Evolutionary conservation across 306 rosid species (phyloP), one percentile per base, ranked within the genome.

Genomic region (Pueraria montana): DNA sequence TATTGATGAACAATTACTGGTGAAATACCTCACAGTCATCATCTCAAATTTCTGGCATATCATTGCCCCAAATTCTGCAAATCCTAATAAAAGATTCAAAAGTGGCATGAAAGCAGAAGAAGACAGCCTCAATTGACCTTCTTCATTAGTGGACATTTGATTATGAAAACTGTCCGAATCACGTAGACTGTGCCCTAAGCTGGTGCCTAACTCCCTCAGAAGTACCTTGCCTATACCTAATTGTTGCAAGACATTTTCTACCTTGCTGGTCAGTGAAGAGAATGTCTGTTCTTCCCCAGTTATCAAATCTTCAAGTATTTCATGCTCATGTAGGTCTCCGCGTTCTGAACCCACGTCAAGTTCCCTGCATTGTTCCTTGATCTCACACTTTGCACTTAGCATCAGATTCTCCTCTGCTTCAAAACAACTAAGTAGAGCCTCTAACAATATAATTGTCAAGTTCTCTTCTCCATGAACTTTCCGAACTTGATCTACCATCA

Each of bases 221-320:
- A 84, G 66, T 70, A 68, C 84, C 85, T 89, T 89, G 69, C 89
- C 63, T 24, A 42, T 81, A 20, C 87, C 88, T 89, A 90, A 76
- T 40, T 90, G 94, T 26, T 85, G 89, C 86, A 83, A 72, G 21
- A 75, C 85, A 81, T 87, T 88, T 75, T 81, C 94, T 1, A 86
- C 90, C 87, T 92, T 89, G 65, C 76, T 85, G 30, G 84, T 84
- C 26, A 81, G 82, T 30, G 92, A 90, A 48, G 76, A 76, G 32
- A 82, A 86, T 13, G 88, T 73, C 1, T 79, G 73, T 74, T 87
- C 92, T 66, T 89, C 90, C 1, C 82, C 92, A 8, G 80, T 78
- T 62, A 81, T 11, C 82, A 85, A 52, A 58, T 82, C 90, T 78
- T 80, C 88, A 55, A 76, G 83, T 63, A 86, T 71, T 42, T 86